These are phyloP conservation scores for Annona cherimola DNA, from an alignment of 164 flowering plant genomes.

Conservation along the genomic window DNA sequence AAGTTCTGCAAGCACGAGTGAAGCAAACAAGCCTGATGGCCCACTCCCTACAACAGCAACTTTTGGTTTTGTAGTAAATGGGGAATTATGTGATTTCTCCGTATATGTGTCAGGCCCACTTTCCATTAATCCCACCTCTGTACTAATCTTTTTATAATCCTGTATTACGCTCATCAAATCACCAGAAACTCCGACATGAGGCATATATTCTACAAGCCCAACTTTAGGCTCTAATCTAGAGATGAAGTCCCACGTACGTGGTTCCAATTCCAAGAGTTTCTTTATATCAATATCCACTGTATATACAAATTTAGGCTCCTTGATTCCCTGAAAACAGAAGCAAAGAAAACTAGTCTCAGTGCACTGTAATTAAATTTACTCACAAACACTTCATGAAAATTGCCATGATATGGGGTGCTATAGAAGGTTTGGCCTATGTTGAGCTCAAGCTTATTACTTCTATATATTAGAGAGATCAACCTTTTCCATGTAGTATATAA, in stretches of 20 bases:
- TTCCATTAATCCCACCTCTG: constrained; percentile 16
- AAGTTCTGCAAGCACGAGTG: constrained; percentile 94
- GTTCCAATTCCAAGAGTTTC: constrained; percentile 64
- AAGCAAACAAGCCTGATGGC: constrained; percentile 91
- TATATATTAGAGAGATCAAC: too few relatives aligned
- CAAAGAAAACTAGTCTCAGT: constrained; percentile 4
- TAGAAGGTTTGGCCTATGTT: not conserved
- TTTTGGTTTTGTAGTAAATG: constrained; percentile 41
- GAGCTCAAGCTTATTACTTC: too few relatives aligned
- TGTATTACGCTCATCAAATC: constrained; percentile 54
- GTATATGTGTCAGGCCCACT: constrained; percentile 11
- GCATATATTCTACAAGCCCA: constrained; percentile 64
- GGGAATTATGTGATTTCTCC: constrained; percentile 7
- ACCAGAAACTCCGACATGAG: constrained; percentile 34
- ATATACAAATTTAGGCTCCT: constrained; percentile 90
- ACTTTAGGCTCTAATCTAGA: constrained; percentile 64
- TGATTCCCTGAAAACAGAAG: constrained; percentile 40
- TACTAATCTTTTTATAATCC: constrained; percentile 25
- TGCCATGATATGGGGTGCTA: not conserved
- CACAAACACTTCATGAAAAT: not conserved
- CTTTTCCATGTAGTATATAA: too few relatives aligned
- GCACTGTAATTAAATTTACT: not conserved
- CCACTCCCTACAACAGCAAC: constrained; percentile 94
- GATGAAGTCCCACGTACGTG: constrained; percentile 80
- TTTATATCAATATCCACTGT: constrained; percentile 84